Evolutionary conservation across 306 rosid species (phyloP).

Genomic region (Datisca glomerata): DNA sequence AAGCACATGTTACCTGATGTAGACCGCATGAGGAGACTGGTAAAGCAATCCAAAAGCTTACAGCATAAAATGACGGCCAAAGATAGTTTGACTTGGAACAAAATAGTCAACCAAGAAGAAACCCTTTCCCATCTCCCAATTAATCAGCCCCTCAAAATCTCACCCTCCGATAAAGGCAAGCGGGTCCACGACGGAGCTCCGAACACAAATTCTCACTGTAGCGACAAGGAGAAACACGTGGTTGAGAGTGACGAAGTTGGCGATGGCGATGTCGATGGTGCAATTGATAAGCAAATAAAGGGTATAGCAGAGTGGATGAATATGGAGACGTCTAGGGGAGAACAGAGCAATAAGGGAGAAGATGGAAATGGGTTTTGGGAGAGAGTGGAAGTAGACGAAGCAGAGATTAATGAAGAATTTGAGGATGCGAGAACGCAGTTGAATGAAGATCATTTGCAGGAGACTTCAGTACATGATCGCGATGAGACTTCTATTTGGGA

Average conservation of each 20-base stretch:
- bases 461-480: constrained; percentile 9
- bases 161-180: background rate
- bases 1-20: constrained; percentile 47
- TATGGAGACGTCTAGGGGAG: constrained; percentile 21
- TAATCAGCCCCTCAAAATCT: constrained; percentile 19
- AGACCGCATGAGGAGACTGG: constrained; percentile 29
- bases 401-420: constrained; percentile 8
- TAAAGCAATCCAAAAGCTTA: constrained; percentile 39
- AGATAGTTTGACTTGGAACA: constrained; percentile 45
- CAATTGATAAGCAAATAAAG: constrained; percentile 2
- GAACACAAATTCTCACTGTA: constrained; percentile 17
- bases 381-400: constrained; percentile 9
- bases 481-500: constrained; percentile 47
- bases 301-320: constrained; percentile 35
- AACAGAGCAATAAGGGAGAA: constrained; percentile 9
- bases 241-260: background rate
- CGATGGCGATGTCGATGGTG: constrained; percentile 4
- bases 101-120: constrained; percentile 43
- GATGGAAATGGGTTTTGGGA: constrained; percentile 21
- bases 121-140: constrained; percentile 16
- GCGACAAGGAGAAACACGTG: background rate
- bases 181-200: constrained; percentile 1
- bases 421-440: too few relatives aligned
- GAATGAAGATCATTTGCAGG: constrained; percentile 10
- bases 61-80: constrained; percentile 53